Base-by-base conservation (phyloP, 1,139 yeast species). In the Debaryomyces robertsiae region DNA sequence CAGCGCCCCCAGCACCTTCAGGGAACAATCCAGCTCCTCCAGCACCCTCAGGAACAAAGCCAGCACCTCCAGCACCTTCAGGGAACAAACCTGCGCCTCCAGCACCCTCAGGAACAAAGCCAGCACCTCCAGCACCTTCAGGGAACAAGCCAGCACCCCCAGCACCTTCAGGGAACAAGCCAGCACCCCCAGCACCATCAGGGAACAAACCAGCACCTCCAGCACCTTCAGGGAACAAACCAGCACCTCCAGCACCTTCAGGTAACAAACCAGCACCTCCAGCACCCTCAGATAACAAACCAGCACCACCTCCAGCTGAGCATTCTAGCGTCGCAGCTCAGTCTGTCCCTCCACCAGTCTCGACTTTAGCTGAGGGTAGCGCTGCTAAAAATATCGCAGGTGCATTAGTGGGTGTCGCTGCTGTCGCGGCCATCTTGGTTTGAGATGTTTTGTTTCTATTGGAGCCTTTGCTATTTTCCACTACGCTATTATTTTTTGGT, bases 321-420 rank as follows among this genome's bases (percentile, higher is more conserved):
- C 28, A 25, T 6, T 28, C 39, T 28, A 28, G 33, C 14, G 24
- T 24, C 22, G 18, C 34, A 9, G 39, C 9, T 6, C 14, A 25
- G 10, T 6, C 11, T 25, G 10, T 11, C 10, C 14, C 17, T 15
- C 22, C 30, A 10, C 16, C 36, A 3, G 14, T 32, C 25, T 19
- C 36, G 9, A 14, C 41, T 7, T 23, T 27, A 9, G 28, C 38
- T 19, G 44, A 38, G 15, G 40, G 40, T 29, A 32, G 32, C 5
- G 44, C 36, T 3, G 39, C 29, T 29, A 39, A 30, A 32, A 32
- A 41, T n/a, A 23, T 30, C n/a, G 37, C 37, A 16, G 36, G 44
- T 11, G 32, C 42, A 10, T 19, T 38, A 18, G 33, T 37, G 6
- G 44, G 39, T 17, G 29, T 32, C 16, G 33, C 32, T 29, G 43